Percentiles rank a stretch among this genome's conserved stretches.
phyloP scores from a whole-genome alignment of 2,329 filamentous ascomycete species.

The Westerdykella aurantiaca region DNA sequence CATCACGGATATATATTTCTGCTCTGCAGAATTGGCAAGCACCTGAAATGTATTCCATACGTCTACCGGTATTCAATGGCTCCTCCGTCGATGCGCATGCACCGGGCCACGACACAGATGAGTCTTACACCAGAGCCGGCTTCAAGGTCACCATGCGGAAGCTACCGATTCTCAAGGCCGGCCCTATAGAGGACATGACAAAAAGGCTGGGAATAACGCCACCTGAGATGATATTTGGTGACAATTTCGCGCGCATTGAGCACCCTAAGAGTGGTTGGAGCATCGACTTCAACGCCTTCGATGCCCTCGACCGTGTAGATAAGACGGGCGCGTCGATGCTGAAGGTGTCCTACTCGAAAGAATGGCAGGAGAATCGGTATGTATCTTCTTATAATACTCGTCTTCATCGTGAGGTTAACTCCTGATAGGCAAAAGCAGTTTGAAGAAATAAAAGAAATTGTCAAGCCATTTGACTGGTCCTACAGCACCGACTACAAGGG shows the following conservation, averaged over 20 bases:
- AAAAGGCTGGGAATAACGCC: conserved; percentile 74
- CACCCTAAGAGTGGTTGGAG: conserved; percentile 72
- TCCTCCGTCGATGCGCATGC: conserved; percentile 29
- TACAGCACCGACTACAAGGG: conserved; percentile 87
- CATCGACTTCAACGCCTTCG: conserved; percentile 75
- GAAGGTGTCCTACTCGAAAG: conserved; percentile 84
- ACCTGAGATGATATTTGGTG: conserved; percentile 98
- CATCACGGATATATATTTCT: too few relatives aligned
- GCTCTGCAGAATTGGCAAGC: too few relatives aligned
- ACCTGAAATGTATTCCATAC: too few relatives aligned
- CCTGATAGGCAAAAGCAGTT: conserved; percentile 65
- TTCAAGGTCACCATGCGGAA: conserved; percentile 80
- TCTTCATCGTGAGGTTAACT: not conserved
- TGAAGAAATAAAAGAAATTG: conserved; percentile 82
- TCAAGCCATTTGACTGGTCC: conserved; percentile 97
- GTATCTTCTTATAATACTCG: conserved; percentile 10
- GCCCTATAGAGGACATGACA: conserved; percentile 81
- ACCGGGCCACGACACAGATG: conserved; percentile 28
- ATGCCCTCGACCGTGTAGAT: conserved; percentile 84
- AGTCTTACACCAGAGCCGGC: conserved; percentile 38
- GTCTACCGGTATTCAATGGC: conserved; percentile 20
- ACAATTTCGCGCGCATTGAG: conserved; percentile 74
- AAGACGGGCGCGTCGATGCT: conserved; percentile 90
- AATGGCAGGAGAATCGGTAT: conserved; percentile 70
- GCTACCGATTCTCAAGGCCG: conserved; percentile 88